Conservation (phyloP, 140 eudicot genomes). For the Stevia rebaudiana region DNA sequence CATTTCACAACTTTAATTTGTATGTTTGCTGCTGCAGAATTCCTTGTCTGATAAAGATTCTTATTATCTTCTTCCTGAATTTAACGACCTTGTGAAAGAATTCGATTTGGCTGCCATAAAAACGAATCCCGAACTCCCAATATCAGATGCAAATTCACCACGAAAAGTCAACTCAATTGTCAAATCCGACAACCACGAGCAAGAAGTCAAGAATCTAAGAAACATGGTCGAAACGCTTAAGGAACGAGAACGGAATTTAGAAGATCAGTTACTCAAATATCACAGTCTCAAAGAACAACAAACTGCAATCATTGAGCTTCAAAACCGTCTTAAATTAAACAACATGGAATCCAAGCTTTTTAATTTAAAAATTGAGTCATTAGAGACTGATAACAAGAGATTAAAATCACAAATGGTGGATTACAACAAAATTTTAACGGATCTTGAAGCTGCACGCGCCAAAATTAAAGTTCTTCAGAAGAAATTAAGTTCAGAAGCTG, state of each 20-base stretch:
- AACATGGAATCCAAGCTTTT: constrained; percentile 70
- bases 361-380: constrained; percentile 50
- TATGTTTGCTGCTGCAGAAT: constrained; percentile 32
- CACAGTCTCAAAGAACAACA: constrained; percentile 86
- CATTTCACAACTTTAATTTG: neutral
- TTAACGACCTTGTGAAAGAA: constrained; percentile 53
- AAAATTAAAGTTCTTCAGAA: constrained; percentile 52
- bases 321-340: constrained; percentile 55
- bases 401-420: constrained; percentile 52
- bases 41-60: constrained; percentile 38
- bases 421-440: constrained; percentile 49
- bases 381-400: constrained; percentile 63
- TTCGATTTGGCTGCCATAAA: constrained; percentile 27
- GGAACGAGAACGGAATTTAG: constrained; percentile 66
- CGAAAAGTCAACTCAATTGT: neutral
- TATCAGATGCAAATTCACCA: constrained; percentile 9
- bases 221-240: constrained; percentile 48
- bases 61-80: constrained; percentile 58
- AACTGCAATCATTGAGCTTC: constrained; percentile 68
- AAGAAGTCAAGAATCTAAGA: constrained; percentile 51
- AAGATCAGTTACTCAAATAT: constrained; percentile 66
- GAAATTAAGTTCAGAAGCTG: constrained; percentile 57
- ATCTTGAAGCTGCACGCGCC: constrained; percentile 77
- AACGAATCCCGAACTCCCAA: constrained; percentile 21
- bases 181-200: constrained; percentile 36